Percentiles rank a stretch among this genome's conserved stretches.
Conservation (phyloP, 768 basidiomycete species). For the Calvatia gigantea region DNA sequence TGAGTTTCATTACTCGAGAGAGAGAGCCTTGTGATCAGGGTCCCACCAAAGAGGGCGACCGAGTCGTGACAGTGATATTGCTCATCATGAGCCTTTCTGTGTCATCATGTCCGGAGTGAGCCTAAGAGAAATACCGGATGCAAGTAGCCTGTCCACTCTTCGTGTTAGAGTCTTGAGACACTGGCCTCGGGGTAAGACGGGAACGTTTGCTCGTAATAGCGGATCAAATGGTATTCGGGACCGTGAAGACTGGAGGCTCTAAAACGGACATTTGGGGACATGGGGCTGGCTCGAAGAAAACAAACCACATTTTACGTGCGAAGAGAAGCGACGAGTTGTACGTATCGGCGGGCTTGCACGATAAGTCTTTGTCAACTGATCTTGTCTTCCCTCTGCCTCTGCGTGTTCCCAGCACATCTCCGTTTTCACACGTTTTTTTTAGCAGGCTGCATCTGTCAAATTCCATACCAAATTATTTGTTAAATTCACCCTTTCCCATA, state of each 20-base stretch:
- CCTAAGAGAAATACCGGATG: background rate
- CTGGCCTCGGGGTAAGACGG: background rate
- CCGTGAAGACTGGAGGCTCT: background rate
- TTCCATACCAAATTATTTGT: background rate
- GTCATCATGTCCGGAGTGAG: background rate
- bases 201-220: background rate
- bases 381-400: background rate
- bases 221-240: conserved; percentile 9
- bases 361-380: conserved; percentile 1
- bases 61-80: background rate
- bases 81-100: background rate
- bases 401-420: background rate
- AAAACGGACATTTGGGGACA: background rate
- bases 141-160: background rate
- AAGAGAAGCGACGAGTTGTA: conserved; percentile 1
- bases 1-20: conserved; percentile 9
- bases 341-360: background rate
- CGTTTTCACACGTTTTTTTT: conserved; percentile 8
- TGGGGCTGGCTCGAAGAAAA: background rate
- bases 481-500: conserved; percentile 1
- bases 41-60: background rate
- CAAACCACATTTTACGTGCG: conserved; percentile 8
- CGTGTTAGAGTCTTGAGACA: too few relatives aligned
- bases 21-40: conserved; percentile 7
- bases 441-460: conserved; percentile 8